Evolutionary conservation across 345 rosid genomes (phyloP).

Genomic region (Eucalyptus erythrocorys): DNA sequence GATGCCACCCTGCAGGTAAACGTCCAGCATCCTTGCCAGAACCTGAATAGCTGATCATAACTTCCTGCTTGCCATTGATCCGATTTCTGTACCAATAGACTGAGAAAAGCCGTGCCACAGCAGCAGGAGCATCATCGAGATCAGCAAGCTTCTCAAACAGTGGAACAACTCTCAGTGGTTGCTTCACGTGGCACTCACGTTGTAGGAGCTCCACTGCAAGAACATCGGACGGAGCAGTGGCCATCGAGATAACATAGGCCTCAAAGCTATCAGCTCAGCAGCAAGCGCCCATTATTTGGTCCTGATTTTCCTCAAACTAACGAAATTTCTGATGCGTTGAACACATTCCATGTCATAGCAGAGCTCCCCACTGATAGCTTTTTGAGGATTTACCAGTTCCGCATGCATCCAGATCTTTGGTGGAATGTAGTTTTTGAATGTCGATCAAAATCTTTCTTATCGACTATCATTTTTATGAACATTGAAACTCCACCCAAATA

Average conservation of each 20-base stretch:
- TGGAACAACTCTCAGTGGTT: slow-evolving; percentile 94
- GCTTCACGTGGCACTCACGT: slow-evolving; percentile 84
- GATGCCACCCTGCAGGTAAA: slow-evolving; percentile 94
- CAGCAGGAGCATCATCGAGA: slow-evolving; percentile 96
- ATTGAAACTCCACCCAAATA: not conserved
- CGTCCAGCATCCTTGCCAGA: slow-evolving; percentile 99
- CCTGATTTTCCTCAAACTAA: slow-evolving; percentile 92
- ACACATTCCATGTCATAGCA: slow-evolving; percentile 71
- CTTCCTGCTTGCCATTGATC: slow-evolving; percentile 94
- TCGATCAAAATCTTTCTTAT: not conserved
- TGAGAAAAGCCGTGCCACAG: slow-evolving; percentile 82
- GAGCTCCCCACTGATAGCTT: slow-evolving; percentile 45
- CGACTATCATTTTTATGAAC: not conserved
- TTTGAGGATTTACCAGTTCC: not conserved
- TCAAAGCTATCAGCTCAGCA: slow-evolving; percentile 75
- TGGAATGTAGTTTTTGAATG: not conserved
- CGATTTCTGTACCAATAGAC: slow-evolving; percentile 85
- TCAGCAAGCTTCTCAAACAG: slow-evolving; percentile 97
- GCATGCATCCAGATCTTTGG: not conserved
- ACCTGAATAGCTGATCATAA: slow-evolving; percentile 98
- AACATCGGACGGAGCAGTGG: slow-evolving; percentile 91
- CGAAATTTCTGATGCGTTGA: slow-evolving; percentile 79
- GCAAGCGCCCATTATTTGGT: slow-evolving; percentile 89
- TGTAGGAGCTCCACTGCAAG: slow-evolving; percentile 95
- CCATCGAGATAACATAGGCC: slow-evolving; percentile 95